Evolutionary conservation across 202 grass and related monocot genomes (phyloP).

Genomic region (Carex arenaria): DNA sequence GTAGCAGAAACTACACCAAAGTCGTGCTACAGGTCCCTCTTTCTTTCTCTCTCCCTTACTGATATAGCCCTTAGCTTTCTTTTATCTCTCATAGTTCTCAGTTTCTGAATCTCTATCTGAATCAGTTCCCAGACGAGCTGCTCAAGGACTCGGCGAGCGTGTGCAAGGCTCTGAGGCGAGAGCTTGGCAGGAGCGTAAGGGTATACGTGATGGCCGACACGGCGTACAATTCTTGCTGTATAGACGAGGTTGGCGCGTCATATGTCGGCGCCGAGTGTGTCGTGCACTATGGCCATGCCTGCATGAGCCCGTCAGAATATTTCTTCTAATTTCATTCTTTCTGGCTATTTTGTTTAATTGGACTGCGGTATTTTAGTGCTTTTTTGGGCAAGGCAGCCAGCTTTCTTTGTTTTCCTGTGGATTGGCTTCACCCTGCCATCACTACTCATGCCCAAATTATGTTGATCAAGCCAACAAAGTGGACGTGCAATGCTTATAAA

Average conservation of each 20-base stretch:
- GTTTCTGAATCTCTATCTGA: neutral
- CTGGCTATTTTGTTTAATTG: neutral
- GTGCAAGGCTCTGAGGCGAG: constrained; percentile 40
- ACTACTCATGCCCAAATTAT: neutral
- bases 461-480: neutral
- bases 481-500: neutral
- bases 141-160: constrained; percentile 66
- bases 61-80: neutral
- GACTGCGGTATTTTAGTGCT: neutral
- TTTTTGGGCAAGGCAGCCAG: neutral
- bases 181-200: constrained; percentile 45
- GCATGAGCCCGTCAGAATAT: constrained; percentile 84
- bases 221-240: constrained; percentile 86
- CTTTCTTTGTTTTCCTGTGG: neutral
- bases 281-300: constrained; percentile 89
- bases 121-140: constrained; percentile 81
- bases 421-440: neutral
- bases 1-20: constrained; percentile 46
- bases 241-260: constrained; percentile 84
- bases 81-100: neutral
- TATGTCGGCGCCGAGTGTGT: constrained; percentile 80
- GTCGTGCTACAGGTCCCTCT: constrained; percentile 65
- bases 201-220: constrained; percentile 93
- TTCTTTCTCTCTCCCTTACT: neutral
- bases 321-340: neutral